Percentiles rank a stretch among this genome's conserved stretches.
These are phyloP conservation scores for Sclerotinia minor DNA, from an alignment of 2,329 filamentous ascomycete genomes.

Conservation along the genomic window DNA sequence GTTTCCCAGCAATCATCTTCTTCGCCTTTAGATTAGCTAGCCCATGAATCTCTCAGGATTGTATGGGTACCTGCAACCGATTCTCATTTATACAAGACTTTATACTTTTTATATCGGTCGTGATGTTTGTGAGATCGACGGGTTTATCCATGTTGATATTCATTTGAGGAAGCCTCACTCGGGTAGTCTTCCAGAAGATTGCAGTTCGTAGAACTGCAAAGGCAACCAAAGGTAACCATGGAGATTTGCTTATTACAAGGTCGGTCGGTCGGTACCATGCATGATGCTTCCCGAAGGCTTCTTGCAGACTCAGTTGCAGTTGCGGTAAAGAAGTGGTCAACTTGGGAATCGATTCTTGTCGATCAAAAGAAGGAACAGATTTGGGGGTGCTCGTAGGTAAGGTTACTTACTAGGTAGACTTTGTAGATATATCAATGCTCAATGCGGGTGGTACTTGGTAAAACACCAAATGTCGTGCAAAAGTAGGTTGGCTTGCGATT, in stretches of 20 bases:
- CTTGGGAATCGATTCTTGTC: constrained; percentile 1
- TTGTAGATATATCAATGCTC: not conserved
- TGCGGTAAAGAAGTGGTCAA: not conserved
- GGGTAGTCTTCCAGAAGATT: constrained; percentile 15
- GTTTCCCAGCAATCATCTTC: no score
- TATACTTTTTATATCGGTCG: not conserved
- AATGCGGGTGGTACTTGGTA: not conserved
- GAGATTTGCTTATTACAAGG: constrained; percentile 1
- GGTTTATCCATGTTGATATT: constrained; percentile 23
- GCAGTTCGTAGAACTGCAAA: not conserved
- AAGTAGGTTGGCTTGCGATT: not conserved
- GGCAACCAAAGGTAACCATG: no score
- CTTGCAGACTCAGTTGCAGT: not conserved
- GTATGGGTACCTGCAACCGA: not conserved
- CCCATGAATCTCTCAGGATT: no score
- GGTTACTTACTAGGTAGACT: not conserved
- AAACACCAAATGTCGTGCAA: not conserved
- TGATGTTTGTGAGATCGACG: constrained; percentile 1
- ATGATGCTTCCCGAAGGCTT: constrained; percentile 19
- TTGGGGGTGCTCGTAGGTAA: no score
- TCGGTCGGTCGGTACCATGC: constrained; percentile 13
- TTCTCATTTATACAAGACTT: constrained; percentile 3
- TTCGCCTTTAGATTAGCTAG: no score
- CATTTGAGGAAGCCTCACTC: constrained; percentile 3
- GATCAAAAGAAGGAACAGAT: constrained; percentile 2